phyloP scores from a whole-genome alignment of 257 asterid genomes.

The Catharanthus roseus region DNA sequence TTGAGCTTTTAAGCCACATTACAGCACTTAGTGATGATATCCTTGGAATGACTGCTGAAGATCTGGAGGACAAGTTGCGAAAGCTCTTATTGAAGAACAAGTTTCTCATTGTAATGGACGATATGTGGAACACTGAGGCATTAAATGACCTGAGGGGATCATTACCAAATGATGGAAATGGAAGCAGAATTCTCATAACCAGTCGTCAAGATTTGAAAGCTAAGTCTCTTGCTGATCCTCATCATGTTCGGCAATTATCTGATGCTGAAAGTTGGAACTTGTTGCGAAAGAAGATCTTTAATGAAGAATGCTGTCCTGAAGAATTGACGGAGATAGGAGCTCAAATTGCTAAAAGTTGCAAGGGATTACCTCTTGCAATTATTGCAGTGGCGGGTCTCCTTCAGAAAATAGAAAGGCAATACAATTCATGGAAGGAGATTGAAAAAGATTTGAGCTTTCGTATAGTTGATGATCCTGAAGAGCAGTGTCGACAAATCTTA shows the following conservation, averaged over 20 bases:
- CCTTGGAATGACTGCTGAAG: not conserved
- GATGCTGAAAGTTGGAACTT: constrained; percentile 2
- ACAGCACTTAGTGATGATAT: not conserved
- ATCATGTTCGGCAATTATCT: not conserved
- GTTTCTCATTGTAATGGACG: constrained; percentile 1
- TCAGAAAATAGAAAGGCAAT: not conserved
- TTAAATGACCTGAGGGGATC: not conserved
- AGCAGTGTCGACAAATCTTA: not conserved
- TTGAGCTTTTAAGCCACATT: not conserved
- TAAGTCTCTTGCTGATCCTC: constrained; percentile 5
- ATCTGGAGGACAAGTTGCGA: not conserved
- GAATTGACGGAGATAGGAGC: not conserved
- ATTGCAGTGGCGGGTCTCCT: not conserved
- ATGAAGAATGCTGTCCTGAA: not conserved
- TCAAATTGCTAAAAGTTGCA: not conserved
- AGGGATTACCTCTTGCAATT: not conserved
- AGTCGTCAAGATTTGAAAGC: constrained; percentile 19
- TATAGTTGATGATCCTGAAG: not conserved
- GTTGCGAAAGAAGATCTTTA: constrained; percentile 11
- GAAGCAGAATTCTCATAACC: constrained; percentile 18
- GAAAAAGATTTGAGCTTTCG: not conserved
- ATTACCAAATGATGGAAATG: not conserved
- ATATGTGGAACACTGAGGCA: not conserved
- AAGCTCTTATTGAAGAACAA: not conserved
- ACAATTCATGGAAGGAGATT: not conserved